phyloP scores from a whole-genome alignment of 441 rosid species.

The Syzygium syzygioides region DNA sequence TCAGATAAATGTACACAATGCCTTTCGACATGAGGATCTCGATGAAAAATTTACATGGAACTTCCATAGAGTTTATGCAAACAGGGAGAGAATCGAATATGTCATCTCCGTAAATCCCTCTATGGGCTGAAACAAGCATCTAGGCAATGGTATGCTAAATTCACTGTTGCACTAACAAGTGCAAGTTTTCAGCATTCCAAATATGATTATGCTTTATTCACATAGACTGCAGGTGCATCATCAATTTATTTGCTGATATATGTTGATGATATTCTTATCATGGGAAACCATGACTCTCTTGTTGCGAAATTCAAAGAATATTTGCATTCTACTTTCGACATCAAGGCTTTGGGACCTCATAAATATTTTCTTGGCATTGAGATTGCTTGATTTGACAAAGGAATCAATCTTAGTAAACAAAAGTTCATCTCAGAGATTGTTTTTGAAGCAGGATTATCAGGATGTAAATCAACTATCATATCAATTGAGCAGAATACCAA shows the following conservation, averaged over 20 bases:
- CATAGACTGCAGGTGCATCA: not conserved
- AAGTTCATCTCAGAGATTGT: not conserved
- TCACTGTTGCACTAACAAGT: not conserved
- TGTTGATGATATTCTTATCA: not conserved
- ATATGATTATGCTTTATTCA: not conserved
- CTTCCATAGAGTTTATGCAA: not conserved
- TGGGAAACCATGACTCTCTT: not conserved
- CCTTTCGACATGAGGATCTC: not conserved
- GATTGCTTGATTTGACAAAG: not conserved
- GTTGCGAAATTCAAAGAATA: not conserved
- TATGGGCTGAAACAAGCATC: not conserved
- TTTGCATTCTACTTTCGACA: not conserved
- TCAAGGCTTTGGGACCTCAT: not conserved
- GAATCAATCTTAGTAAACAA: not conserved
- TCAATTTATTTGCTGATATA: not conserved
- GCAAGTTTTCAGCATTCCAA: not conserved
- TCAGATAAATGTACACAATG: not conserved
- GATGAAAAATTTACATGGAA: not conserved
- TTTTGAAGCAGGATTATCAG: accelerated
- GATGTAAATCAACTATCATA: not conserved
- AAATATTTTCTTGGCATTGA: not conserved
- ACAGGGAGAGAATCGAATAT: accelerated
- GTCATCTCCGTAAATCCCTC: not conserved
- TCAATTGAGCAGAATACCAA: not conserved
- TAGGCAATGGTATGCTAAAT: not conserved